Evolutionary conservation across 2,329 filamentous ascomycete species (phyloP).

Genomic region (Diaporthe vaccinii): DNA sequence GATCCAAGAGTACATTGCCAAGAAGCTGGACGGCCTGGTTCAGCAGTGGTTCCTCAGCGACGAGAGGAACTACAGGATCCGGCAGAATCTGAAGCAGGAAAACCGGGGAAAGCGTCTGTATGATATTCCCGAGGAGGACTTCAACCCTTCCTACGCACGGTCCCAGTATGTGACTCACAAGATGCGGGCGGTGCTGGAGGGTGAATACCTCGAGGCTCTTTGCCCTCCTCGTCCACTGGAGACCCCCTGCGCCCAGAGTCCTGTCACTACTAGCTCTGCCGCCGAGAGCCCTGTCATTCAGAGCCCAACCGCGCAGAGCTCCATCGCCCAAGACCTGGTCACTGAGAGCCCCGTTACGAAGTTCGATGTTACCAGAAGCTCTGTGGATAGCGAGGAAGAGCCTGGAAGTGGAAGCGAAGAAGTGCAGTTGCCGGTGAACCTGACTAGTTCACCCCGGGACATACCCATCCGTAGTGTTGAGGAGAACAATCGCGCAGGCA

Average conservation of each 20-base stretch:
- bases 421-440: not conserved
- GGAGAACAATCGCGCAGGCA: not conserved
- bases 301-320: not conserved
- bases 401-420: not conserved
- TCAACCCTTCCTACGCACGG: not conserved
- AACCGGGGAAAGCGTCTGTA: not conserved
- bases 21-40: not conserved
- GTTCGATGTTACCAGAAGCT: not conserved
- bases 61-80: conserved; percentile 21
- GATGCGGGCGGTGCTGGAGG: conserved; percentile 6
- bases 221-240: not conserved
- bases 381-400: not conserved
- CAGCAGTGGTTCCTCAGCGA: conserved; percentile 29
- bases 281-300: not conserved
- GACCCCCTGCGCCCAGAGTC: not conserved
- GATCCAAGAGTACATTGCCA: not conserved
- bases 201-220: conserved; percentile 11
- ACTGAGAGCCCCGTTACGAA: not conserved
- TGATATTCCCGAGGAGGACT: conserved; percentile 29
- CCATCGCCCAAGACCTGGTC: not conserved
- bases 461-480: not conserved
- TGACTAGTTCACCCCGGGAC: no score
- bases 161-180: not conserved
- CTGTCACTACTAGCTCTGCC: not conserved
- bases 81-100: not conserved